Percentiles rank a stretch among this genome's conserved stretches.
These are phyloP conservation scores for Biscogniauxia sp. DNA, from an alignment of 2,329 filamentous ascomycete species.

Conservation along the genomic window DNA sequence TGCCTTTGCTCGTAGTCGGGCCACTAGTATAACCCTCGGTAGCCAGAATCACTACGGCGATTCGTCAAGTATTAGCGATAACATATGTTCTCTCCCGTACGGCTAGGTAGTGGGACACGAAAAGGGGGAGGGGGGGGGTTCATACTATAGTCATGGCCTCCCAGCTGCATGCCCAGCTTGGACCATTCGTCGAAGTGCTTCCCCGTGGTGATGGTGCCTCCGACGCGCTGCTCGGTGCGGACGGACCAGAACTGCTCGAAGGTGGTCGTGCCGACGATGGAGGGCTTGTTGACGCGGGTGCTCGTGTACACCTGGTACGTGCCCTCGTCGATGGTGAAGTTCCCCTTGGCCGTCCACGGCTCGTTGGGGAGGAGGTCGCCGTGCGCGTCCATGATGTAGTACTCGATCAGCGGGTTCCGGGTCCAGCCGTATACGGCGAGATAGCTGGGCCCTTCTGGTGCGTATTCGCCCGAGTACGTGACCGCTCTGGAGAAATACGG, in stretches of 20 bases:
- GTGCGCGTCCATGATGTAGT: slow-evolving; percentile 56
- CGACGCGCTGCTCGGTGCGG: slow-evolving; percentile 46
- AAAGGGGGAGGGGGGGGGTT: neutral
- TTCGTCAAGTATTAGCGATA: slow-evolving; percentile 1
- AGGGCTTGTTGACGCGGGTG: slow-evolving; percentile 49
- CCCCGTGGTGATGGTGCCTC: slow-evolving; percentile 50
- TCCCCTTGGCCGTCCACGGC: slow-evolving; percentile 46
- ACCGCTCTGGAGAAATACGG: slow-evolving; percentile 28
- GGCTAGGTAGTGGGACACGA: too few species aligned
- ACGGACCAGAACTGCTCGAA: slow-evolving; percentile 54
- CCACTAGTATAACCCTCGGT: slow-evolving; percentile 28
- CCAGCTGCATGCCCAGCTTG: slow-evolving; percentile 46
- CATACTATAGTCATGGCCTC: slow-evolving; percentile 48
- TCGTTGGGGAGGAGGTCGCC: slow-evolving; percentile 48
- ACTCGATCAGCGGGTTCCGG: slow-evolving; percentile 42
- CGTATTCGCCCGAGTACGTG: slow-evolving; percentile 37
- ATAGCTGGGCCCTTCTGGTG: slow-evolving; percentile 41
- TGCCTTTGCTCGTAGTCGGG: slow-evolving; percentile 22
- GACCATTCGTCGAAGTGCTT: slow-evolving; percentile 56
- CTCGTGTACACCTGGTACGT: slow-evolving; percentile 51
- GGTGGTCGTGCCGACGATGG: slow-evolving; percentile 52
- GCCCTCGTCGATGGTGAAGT: slow-evolving; percentile 49
- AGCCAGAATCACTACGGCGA: slow-evolving; percentile 27
- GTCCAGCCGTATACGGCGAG: slow-evolving; percentile 56
- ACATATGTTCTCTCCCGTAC: neutral